Base-by-base conservation (phyloP, 441 rosid genomes). In the Populus hybrid region DNA sequence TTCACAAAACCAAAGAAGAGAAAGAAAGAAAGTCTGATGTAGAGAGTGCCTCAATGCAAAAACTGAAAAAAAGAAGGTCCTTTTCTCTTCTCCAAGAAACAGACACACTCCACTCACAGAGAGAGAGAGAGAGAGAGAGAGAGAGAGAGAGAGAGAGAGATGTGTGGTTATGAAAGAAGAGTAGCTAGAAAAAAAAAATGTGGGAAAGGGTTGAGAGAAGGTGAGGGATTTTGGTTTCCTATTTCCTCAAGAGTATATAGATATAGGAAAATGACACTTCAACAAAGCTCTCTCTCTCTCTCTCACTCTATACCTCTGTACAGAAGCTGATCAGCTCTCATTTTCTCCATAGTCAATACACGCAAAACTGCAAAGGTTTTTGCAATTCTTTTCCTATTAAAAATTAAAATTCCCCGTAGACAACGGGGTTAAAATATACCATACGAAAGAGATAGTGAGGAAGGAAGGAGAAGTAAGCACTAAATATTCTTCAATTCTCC, bases 231-330 rank as follows among this genome's bases (percentile, higher is more conserved):
- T 88, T 85, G 91, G 88, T 89, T 88, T 83, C 87, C 84, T 86
- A 82, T 74, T 53, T 63, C 90, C 88, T 89, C 90, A 83, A 93
- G 90, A 87, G 92, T 89, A 89, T 93, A 29, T 29, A 29, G 31
- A 89, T 89, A 93, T 87, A 90, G 86, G 98, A 94, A 91, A 92
- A 88, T 89, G 98, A 94, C 97, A 92, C 90, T 94, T 86, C 89
- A 89, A 84, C 31, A 29, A 29, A 29, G 31, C 31, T 29, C 31
- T 29, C 31, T 29, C 31, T 29, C 31, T 29, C 31, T 29, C 16
- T 9, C 11, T 5, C 38, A 0, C 26, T 72, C 36, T 18, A 74
- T 69, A 24, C 74, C 8, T 4, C 21, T 18, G 18, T 14, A 65
- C 4, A 64, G 2, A 20, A 53, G 53, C 24, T 31, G 16, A 40